Evolutionary conservation across 176 grass and related monocot species (phyloP).

Genomic region (Hyparrhenia diplandra): DNA sequence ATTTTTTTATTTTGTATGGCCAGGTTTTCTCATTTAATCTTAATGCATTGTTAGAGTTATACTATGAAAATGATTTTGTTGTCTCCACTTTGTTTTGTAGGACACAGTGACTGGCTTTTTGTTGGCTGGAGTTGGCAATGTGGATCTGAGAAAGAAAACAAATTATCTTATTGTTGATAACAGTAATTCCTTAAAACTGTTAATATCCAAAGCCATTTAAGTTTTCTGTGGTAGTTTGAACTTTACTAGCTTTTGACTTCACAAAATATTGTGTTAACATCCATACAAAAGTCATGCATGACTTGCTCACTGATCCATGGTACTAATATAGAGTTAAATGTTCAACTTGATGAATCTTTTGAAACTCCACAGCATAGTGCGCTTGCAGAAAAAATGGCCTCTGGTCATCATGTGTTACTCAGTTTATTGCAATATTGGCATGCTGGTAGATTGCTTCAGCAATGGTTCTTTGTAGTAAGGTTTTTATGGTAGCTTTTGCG

Average conservation of each 20-base stretch:
- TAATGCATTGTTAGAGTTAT: not conserved
- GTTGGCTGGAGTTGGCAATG: slow-evolving; percentile 73
- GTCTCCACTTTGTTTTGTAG: slow-evolving; percentile 18
- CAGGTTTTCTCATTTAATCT: not conserved
- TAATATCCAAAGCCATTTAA: not conserved
- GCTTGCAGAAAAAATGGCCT: too few relatives aligned
- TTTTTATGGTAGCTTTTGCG: too few relatives aligned
- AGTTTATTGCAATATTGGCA: not conserved
- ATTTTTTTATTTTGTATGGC: too few relatives aligned
- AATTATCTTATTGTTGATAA: slow-evolving; percentile 79
- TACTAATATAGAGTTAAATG: not conserved
- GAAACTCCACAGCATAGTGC: not conserved
- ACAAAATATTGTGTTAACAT: not conserved
- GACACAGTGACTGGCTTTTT: slow-evolving; percentile 76
- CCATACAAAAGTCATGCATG: not conserved
- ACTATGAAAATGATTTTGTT: not conserved
- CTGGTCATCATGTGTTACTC: not conserved
- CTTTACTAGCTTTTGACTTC: not conserved
- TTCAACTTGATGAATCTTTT: not conserved
- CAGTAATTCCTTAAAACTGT: slow-evolving; percentile 47
- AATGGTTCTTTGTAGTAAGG: not conserved
- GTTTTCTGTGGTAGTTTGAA: not conserved
- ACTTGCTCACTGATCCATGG: not conserved
- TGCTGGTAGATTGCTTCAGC: not conserved
- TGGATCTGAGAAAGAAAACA: slow-evolving; percentile 67